Evolutionary conservation across 495 filamentous ascomycete genomes (phyloP).

Genomic region (Penicillium cinerascens): DNA sequence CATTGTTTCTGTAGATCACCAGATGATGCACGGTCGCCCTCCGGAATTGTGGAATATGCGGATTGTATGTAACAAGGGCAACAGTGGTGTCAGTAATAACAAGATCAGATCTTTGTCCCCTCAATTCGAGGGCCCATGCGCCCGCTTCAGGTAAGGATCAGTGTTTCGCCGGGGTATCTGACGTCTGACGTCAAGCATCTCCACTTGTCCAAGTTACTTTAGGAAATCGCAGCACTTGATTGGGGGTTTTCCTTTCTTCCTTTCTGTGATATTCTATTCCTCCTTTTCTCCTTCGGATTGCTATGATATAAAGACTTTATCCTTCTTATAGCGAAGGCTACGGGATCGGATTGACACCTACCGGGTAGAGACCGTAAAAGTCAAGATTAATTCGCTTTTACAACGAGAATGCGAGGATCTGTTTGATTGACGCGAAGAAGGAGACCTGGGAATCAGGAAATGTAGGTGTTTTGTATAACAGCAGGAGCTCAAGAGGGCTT

Average conservation of each 20-base stretch:
- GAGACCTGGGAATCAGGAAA: no score
- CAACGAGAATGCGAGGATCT: no score
- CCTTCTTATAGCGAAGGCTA: no score
- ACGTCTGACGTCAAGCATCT: constrained; percentile 10
- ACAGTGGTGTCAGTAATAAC: not conserved
- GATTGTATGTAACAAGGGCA: not conserved
- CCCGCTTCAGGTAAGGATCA: constrained; percentile 12
- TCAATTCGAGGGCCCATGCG: not conserved
- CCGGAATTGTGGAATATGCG: not conserved
- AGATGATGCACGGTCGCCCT: not conserved
- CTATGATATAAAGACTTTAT: no score
- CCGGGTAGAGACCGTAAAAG: no score
- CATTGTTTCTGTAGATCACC: constrained; percentile 16
- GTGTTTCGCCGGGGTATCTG: constrained; percentile 1
- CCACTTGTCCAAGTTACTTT: not conserved
- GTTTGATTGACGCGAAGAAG: no score
- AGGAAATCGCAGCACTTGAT: not conserved
- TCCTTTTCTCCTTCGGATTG: no score
- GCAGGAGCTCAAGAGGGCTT: no score
- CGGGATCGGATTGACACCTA: no score
- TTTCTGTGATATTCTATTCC: not conserved
- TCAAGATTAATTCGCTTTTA: no score
- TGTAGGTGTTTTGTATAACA: no score
- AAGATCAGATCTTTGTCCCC: not conserved
- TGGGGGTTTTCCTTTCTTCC: not conserved